Evolutionary conservation across 768 basidiomycete species (phyloP).

Genomic region (Agrocybe chaxingu): DNA sequence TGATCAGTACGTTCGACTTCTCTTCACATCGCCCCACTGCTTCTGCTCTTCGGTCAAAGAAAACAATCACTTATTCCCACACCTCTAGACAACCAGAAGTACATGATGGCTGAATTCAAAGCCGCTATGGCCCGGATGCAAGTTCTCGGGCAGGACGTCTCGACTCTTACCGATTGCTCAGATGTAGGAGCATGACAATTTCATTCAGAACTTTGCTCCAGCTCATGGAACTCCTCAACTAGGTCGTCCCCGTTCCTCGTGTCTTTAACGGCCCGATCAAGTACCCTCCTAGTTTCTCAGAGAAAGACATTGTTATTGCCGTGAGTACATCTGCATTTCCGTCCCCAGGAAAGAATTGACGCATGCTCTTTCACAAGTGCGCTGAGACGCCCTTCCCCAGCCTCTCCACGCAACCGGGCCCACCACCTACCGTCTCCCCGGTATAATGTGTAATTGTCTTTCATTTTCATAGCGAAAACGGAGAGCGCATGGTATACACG

Average conservation of each 20-base stretch:
- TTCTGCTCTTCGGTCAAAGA: too few species aligned
- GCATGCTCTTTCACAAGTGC: too few species aligned
- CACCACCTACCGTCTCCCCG: too few species aligned
- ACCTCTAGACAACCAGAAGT: constrained; percentile 16
- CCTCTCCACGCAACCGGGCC: too few species aligned
- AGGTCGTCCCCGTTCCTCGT: constrained; percentile 12
- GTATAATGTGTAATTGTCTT: too few species aligned
- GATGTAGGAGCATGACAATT: constrained; percentile 18
- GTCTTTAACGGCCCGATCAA: constrained; percentile 12
- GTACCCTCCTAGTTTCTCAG: constrained; percentile 15
- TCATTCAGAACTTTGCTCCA: not conserved
- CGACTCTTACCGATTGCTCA: constrained; percentile 33
- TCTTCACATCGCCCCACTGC: not conserved
- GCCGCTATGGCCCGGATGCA: constrained; percentile 31
- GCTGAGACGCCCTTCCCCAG: too few species aligned
- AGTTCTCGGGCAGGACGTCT: constrained; percentile 26
- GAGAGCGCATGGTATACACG: too few species aligned
- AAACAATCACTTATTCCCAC: not conserved
- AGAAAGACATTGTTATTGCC: constrained; percentile 10
- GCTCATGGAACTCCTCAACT: not conserved
- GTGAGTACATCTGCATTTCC: not conserved
- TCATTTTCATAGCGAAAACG: too few species aligned
- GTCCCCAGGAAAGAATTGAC: too few species aligned
- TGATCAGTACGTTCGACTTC: constrained; percentile 11
- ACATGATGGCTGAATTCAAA: constrained; percentile 22